Base-by-base conservation (phyloP, 768 basidiomycete genomes). In the Pulveroboletus ravenelii region DNA sequence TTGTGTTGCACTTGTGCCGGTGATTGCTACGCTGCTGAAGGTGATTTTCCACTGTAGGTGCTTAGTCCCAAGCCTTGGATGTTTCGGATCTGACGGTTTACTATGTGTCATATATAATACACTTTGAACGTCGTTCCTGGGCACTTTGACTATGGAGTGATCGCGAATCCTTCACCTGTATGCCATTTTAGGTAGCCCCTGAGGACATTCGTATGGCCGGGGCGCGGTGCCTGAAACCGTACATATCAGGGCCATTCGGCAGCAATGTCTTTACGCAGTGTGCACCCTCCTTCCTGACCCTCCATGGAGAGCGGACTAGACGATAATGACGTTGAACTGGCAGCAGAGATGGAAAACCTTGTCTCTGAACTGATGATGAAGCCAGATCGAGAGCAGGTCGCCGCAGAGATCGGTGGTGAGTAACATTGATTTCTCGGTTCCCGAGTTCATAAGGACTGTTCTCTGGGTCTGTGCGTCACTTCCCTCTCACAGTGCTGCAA, bases 401-500 rank as follows among this genome's bases (percentile, higher is more conserved):
- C 72, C 41, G 72, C 71, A 32, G 78, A 80, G 69, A 70, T 80
- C 13, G 71, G 69, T 53, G 77, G 77, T 63, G 50, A 50, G 53
- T 72, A 48, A 31, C 15, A 18, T 43, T 29, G 35, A 40, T 55
- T 43, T 18, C 35, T 51, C 34, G 45, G 47, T 13, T 29, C 10
- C 36, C 9, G 7, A 41, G 17, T 6, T 25, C 36, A 17, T 10
- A 15, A 23, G 12, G 46, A 17, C 47, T 18, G 20, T 14, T 32
- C 14, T 38, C 27, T n/a, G n/a, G 47, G 18, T 46, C 34, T 47
- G 45, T 51, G 40, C 40, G 25, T 45, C 57, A 47, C 18, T 40
- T 37, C 46, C 40, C 41, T 29, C 39, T 53, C 61, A 14, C 41
- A 68, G 89, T 87, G 14, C 70, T 92, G n/a, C 84, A 82, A 63